Evolutionary conservation across 306 rosid species (phyloP).

Genomic region (Sophora flavescens): DNA sequence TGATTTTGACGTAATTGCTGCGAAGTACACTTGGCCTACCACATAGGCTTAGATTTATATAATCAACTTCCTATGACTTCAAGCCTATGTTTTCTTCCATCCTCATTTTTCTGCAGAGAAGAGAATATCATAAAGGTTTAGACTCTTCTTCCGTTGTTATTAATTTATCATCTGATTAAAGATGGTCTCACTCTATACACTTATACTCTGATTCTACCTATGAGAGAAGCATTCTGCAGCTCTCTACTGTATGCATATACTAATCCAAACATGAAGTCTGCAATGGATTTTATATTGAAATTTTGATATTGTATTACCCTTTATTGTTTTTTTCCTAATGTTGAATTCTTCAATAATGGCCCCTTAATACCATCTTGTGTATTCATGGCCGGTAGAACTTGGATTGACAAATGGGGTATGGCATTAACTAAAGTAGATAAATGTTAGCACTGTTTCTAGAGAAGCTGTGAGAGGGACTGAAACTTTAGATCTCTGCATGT

Average conservation of each 20-base stretch:
- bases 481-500: constrained; percentile 14
- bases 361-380: too few species aligned
- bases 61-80: constrained; percentile 34
- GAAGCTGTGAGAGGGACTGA: constrained; percentile 7
- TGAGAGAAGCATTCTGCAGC: neutral
- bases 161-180: neutral
- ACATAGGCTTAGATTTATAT: constrained; percentile 39
- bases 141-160: neutral
- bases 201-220: too few species aligned
- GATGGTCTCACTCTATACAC: too few species aligned
- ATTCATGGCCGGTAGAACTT: too few species aligned
- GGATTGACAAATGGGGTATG: too few species aligned
- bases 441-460: constrained; percentile 13
- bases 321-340: constrained; percentile 4
- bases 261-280: neutral
- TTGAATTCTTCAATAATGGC: neutral
- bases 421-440: constrained; percentile 8
- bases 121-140: constrained; percentile 34
- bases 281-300: neutral
- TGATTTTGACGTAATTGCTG: constrained; percentile 45
- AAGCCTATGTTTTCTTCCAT: constrained; percentile 26
- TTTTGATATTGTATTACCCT: neutral
- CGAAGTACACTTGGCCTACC: constrained; percentile 47
- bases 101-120: constrained; percentile 24
- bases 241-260: neutral